Evolutionary conservation across 2,329 filamentous ascomycete genomes (phyloP), one percentile per base, ranked within the genome.

Genomic region (Monilinia aucupariae): DNA sequence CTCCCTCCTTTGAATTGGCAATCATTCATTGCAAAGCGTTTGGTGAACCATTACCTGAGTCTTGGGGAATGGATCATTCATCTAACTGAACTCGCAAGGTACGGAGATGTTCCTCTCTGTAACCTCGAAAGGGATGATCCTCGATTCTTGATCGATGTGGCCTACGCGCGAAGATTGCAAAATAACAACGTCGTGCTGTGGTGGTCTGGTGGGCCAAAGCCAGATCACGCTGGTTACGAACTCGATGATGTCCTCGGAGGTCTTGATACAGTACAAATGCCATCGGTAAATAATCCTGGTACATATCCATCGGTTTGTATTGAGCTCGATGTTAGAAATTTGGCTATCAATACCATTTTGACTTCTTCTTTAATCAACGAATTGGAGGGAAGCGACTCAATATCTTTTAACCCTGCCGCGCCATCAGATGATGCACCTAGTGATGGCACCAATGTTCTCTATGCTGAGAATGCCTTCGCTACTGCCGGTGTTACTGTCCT

Each of bases 331-430:
- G 85, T 99, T 55, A 90, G 92, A 52, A 99, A 99, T 72, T 82
- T 99, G 17, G 89, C 92, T 5, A 97, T 99, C 78, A 99, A 99
- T 77, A 99, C 96, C 0, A 96, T 99, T 54, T 80, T 99, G 22
- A 97, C 94, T 0, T 96, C 93, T 0, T 96, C 94, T 0, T 84
- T 99, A 12, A 92, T 99, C 80, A 97, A 97, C 71, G 94, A 97
- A 68, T 86, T 96, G 2, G 94, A 99, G 73, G 93, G 93, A 0
- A 86, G 88, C 4, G 92, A 97, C 69, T 90, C 90, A 0, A 84
- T 96, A 27, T 87, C 92, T 0, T 90, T 97, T 74, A 96, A 96
- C 69, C 87, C 90, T 27, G 87, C 88, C 1, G 84, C 82, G 9
- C 81, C 82, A 13, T 76, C 81, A 0, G 85, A 88, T 63, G 82